Base-by-base conservation (phyloP, 345 rosid species). In the Aquilaria sinensis region DNA sequence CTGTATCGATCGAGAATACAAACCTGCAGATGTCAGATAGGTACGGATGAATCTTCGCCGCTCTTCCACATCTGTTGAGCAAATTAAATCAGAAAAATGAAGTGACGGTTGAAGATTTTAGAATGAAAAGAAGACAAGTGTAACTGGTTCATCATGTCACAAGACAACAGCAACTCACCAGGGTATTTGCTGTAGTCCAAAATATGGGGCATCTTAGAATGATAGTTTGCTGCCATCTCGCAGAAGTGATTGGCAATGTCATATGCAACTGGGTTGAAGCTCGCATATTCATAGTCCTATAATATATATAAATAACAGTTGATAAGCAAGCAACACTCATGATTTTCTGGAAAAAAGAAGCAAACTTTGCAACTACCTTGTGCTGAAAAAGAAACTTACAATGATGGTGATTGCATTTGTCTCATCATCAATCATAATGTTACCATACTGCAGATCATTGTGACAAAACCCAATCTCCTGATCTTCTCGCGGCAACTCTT, bases 161-260 rank as follows among this genome's bases (percentile, higher is more conserved):
- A 37, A 5, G 43, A 37, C 7, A 31, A 51, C 2, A 10, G 63
- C 47, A 51, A 43, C 57, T 31, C 10, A 86, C 97, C 91, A 77
- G 97, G 97, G 72, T 86, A 90, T 57, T 51, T 67, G 62, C 69
- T 72, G 62, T 74, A 84, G 71, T 91, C 92, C 49, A 88, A 59
- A 66, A 86, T 31, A 72, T 88, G 97, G 57, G 97, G 97, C 10
- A 78, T 82, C 16, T 88, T 86, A 0, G 96, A 76, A 70, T 90
- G 97, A 71, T 90, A 90, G 72, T 91, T 75, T 50, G 89, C 96
- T 13, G 72, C 84, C 96, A 88, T 88, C 74, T 86, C 97, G 16
- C 97, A 84, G 81, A 91, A 91, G 69, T 91, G 96, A 70, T 91
- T 91, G 6, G 97, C 96, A 45, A 91, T 69, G 66, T 91, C 97